These are phyloP conservation scores for Cardamine chenopodiifolia DNA, from an alignment of 345 rosid genomes.

Conservation along the genomic window DNA sequence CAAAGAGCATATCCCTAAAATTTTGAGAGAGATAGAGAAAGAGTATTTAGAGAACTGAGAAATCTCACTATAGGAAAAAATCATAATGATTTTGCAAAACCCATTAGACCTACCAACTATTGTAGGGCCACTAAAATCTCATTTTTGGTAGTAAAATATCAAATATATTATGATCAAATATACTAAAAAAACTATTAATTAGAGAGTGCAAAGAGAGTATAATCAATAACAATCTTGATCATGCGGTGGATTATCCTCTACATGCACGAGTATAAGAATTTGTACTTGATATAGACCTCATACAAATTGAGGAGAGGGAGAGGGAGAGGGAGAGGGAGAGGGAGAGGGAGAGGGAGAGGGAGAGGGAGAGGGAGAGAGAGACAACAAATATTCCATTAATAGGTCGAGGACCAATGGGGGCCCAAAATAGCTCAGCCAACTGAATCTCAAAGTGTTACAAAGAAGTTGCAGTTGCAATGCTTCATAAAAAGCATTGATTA, in stretches of 20 bases:
- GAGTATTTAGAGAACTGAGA: not conserved
- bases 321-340: not conserved
- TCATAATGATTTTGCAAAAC: constrained; percentile 8
- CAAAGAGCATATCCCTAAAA: constrained; percentile 10
- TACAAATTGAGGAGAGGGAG: constrained; percentile 17
- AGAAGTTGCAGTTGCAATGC: constrained; percentile 21
- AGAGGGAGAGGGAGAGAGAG: too few relatives aligned
- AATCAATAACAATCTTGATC: constrained; percentile 18
- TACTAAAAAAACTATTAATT: not conserved
- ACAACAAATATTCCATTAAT: constrained; percentile 23
- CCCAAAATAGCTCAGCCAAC: constrained; percentile 27
- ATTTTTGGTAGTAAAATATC: too few relatives aligned
- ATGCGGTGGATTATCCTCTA: constrained; percentile 21
- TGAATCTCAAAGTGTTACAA: constrained; percentile 22
- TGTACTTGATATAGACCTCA: constrained; percentile 32
- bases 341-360: not conserved
- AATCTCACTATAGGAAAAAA: not conserved
- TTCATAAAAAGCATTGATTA: constrained; percentile 17
- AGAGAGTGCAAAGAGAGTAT: not conserved
- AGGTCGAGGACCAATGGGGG: constrained; percentile 34
- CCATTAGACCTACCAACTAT: constrained; percentile 15
- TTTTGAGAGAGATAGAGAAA: not conserved
- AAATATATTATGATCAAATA: too few relatives aligned
- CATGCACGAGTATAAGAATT: constrained; percentile 26
- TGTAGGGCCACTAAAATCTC: not conserved